Base-by-base conservation (phyloP, 768 basidiomycete genomes). In the Hebeloma cylindrosporum region DNA sequence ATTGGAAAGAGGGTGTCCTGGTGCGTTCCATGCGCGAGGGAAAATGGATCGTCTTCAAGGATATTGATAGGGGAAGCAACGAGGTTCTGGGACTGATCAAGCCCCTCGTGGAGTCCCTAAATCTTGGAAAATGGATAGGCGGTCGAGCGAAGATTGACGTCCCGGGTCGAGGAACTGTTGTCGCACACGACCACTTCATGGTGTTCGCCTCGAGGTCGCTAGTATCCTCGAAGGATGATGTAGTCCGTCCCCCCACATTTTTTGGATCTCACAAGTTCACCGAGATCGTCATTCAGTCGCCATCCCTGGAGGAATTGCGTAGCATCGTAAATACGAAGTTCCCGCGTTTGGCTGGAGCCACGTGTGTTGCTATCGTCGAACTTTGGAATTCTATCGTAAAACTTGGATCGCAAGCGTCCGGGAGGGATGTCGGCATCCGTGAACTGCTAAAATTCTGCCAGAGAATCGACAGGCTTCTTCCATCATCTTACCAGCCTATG, bases 1-100 rank as follows among this genome's bases (percentile, higher is more conserved):
- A 95, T 54, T 99, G 94, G 90, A 90, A 87, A 65, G 93, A 97
- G 51, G 96, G 96, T 5, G 85, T 93, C 0, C 73, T 99, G 26
- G 83, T 94, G 7, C 85, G 88, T 28, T 85, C 94, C 0, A 84
- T 98, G 77, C 76, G 81, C 30, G 85, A 90, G 57, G 96, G 96
- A 2, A 80, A 82, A 60, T 97, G 94, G 94, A 73, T 98, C 2
- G 82, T 98, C 7, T 77, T 99, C 34, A 84, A 96, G 60, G 92
- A 97, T 59, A 80, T 97, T 30, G 96, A 99, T 64, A 78, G 84
- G 35, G 95, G 85, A 13, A 90, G 89, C 51, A 83, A 73, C 48
- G 96, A 99, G 59, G 85, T 98, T 3, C 77, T 98, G 4, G 90
- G 89, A 0, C 78, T 90, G 37, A 73, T 98, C 54, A 85, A 93